Evolutionary conservation across 306 rosid genomes (phyloP).

Genomic region (Castanopsis chinensis): DNA sequence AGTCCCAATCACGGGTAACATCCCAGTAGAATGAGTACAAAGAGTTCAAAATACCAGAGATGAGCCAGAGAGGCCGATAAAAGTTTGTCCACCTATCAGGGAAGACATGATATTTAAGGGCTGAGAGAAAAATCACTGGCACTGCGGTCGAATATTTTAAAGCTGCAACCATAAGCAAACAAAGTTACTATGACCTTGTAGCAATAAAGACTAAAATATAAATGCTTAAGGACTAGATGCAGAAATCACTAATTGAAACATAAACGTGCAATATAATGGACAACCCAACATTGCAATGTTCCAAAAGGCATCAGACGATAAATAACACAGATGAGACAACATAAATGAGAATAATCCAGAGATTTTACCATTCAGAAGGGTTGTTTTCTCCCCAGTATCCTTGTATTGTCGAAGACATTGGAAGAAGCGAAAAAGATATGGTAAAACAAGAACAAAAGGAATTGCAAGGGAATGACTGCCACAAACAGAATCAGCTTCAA

Average conservation of each 20-base stretch:
- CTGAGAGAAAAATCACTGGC: conserved; percentile 91
- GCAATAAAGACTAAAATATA: neutral
- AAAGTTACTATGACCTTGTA: conserved; percentile 22
- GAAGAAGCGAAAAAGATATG: conserved; percentile 90
- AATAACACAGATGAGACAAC: conserved; percentile 1
- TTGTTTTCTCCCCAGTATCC: conserved; percentile 81
- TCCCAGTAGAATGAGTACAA: conserved; percentile 99
- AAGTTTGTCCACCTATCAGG: conserved; percentile 81
- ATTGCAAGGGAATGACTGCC: conserved; percentile 96
- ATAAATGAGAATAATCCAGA: conserved; percentile 3
- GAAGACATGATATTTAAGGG: conserved; percentile 88
- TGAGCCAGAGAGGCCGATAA: conserved; percentile 97
- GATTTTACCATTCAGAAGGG: conserved; percentile 81
- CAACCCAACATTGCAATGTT: conserved; percentile 5
- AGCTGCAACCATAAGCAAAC: conserved; percentile 70
- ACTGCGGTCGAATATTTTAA: conserved; percentile 92
- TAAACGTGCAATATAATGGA: neutral
- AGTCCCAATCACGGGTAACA: conserved; percentile 96
- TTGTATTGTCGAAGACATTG: conserved; percentile 97
- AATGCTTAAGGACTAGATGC: no score
- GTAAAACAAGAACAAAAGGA: conserved; percentile 91
- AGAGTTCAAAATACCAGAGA: conserved; percentile 83
- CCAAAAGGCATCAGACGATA: neutral
- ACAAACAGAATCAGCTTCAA: conserved; percentile 99
- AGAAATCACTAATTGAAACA: neutral